Conservation (phyloP, 2,329 filamentous ascomycete genomes). For the Beauveria sp. region DNA sequence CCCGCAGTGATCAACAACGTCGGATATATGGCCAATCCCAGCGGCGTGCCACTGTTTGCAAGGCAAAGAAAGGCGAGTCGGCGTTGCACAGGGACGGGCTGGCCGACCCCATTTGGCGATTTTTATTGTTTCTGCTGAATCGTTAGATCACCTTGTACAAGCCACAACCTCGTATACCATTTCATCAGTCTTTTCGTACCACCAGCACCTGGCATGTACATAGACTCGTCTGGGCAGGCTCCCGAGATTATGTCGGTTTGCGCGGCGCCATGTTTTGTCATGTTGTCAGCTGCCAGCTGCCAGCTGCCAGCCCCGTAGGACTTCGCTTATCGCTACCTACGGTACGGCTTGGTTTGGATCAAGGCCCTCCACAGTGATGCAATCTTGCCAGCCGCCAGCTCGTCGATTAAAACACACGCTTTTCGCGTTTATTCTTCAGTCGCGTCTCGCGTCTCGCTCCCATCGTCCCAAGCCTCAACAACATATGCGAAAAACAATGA, state of each 20-base stretch:
- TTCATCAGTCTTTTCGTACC: background rate
- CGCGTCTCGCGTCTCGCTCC: slow-evolving; percentile 3
- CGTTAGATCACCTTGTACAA: background rate
- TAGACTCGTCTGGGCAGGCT: background rate
- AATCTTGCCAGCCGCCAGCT: background rate
- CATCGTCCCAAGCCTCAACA: background rate
- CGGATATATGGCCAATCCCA: background rate
- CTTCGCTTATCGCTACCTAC: background rate
- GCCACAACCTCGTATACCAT: background rate
- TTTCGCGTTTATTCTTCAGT: slow-evolving; percentile 8
- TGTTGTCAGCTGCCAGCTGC: slow-evolving; percentile 2
- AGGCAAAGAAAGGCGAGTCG: background rate
- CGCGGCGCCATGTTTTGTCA: background rate
- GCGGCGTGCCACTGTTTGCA: background rate
- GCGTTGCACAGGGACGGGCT: background rate
- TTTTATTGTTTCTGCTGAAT: background rate
- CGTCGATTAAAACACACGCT: background rate
- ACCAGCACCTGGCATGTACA: background rate
- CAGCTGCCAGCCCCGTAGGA: slow-evolving; percentile 2
- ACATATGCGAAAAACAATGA: background rate
- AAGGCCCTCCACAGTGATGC: background rate
- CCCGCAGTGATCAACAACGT: background rate
- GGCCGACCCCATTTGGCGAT: background rate
- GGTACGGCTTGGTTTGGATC: background rate
- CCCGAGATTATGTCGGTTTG: slow-evolving; percentile 1